Base-by-base conservation (phyloP, 768 basidiomycete species). In the Boletus subparvulus region DNA sequence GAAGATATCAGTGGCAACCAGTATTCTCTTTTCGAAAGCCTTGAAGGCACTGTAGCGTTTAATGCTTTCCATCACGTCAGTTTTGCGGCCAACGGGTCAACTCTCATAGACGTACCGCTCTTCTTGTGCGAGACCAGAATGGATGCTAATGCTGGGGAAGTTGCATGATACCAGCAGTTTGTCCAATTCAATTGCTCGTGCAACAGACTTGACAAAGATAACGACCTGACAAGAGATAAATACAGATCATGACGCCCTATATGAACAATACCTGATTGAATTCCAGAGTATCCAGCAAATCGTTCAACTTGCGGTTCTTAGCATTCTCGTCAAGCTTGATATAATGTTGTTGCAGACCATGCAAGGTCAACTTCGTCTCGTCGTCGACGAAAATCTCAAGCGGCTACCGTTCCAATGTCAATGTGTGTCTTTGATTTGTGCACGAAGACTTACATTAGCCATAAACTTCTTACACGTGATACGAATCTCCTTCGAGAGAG, bases 381-480 rank as follows among this genome's bases (percentile, higher is more conserved):
- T 99, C 97, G 65, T 99, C 97, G 47, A 99, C 95, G 71, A 98
- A 99, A 58, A 99, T 98, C 76, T 99, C 97, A 41, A 99, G 85
- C 30, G 97, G 97, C 97, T 99, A 59, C 36, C 21, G 37, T 42
- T 39, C n/a, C 7, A 3, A 35, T 21, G 43, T 51, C 13, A 58
- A 50, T 37, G 6, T 0, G 28, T 11, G 13, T 24, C 19, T n/a
- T 17, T 33, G 0, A 37, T 1, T 40, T 4, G 17, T 28, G 2
- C 21, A 8, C 1, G 10, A 11, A 19, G 0, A 82, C 94, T 61
- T 66, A 98, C 97, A 70, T 92, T 96, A 33, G 92, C 91, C 97
- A 99, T 99, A 74, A 99, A 99, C 73, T 99, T 98, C 79, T 98
- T 98, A 85, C 97, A 99, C 0, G 97, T 98, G 8, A 87, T 82